phyloP scores from a whole-genome alignment of 2,329 filamentous ascomycete genomes.

The Akanthomyces dipterigenus region DNA sequence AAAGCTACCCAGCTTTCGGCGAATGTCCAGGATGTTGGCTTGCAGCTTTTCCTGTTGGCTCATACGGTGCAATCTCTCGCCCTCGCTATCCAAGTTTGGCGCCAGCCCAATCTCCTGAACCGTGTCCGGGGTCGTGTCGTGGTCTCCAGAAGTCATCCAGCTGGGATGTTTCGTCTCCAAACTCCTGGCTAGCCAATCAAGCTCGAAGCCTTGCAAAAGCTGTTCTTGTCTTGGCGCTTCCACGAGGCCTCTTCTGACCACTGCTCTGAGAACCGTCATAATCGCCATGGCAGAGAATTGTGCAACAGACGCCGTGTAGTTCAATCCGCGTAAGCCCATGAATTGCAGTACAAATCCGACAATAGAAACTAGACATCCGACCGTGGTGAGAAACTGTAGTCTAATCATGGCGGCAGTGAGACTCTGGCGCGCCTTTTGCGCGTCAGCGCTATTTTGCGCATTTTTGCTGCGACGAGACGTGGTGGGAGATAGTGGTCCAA shows the following conservation, averaged over 20 bases:
- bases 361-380: background rate
- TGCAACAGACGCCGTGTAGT: background rate
- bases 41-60: too few relatives aligned
- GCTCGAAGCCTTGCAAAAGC: background rate
- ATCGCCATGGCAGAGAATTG: background rate
- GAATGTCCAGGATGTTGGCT: too few relatives aligned
- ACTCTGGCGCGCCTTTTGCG: too few relatives aligned
- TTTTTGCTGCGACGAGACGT: too few relatives aligned
- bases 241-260: background rate
- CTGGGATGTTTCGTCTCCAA: background rate
- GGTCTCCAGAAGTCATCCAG: background rate
- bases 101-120: too few relatives aligned
- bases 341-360: background rate
- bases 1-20: too few relatives aligned
- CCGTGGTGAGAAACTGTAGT: too few relatives aligned
- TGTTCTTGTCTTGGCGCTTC: background rate
- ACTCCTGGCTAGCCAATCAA: background rate
- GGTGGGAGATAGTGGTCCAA: background rate
- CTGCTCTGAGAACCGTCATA: background rate
- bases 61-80: too few relatives aligned
- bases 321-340: background rate
- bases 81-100: too few relatives aligned
- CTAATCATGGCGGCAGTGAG: too few relatives aligned
- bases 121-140: background rate
- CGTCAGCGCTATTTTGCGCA: too few relatives aligned